Evolutionary conservation across 2,329 filamentous ascomycete species (phyloP), one percentile per base, ranked within the genome.

Genomic region (Pyrenophora seminiperda): DNA sequence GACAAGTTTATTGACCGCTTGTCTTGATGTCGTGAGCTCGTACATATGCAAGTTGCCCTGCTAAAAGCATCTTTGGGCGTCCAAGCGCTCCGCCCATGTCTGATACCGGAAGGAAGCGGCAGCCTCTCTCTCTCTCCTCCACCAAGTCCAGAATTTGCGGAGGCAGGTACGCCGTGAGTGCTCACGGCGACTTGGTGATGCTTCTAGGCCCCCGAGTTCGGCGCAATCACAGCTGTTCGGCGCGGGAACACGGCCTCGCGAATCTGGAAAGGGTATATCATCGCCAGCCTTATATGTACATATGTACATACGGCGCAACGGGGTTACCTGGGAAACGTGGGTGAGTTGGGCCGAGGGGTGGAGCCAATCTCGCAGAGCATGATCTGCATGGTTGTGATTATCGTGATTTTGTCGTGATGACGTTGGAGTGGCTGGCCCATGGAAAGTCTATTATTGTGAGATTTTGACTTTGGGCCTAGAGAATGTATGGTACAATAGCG

Each of bases 261-360:
- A 39, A 49, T 49, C 33, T 45, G 30, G 27, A 37, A 33, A 15
- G 17, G 17, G 27, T 38, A 53, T 34, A 38, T 29, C 46, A 27
- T 27, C 24, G 7, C 2, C 24, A 27, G 24, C 24, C 24, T 9
- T 27, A 11, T 27, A 27, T 10, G 46, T 29, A n/a, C n/a, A n/a
- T 24, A 37, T 18, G 18, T 27, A 14, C 7, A 27, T 39, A n/a
- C 10, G n/a, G 22, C 24, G 4, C 13, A 4, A 19, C 30, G 14
- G 33, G 41, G 30, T 33, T 24, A 13, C 2, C 31, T 14, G 18
- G 41, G 31, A 20, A 13, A 34, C 20, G n/a, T 24, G 19, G 27
- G 27, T 27, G 31, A 32, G n/a, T n/a, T 15, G 5, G 14, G 15
- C 14, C 41, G 41, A 24, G n/a, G n/a, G 40, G 17, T 19, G n/a